Evolutionary conservation across 306 rosid species (phyloP), one percentile per base, ranked within the genome.

Genomic region (Malus fusca): DNA sequence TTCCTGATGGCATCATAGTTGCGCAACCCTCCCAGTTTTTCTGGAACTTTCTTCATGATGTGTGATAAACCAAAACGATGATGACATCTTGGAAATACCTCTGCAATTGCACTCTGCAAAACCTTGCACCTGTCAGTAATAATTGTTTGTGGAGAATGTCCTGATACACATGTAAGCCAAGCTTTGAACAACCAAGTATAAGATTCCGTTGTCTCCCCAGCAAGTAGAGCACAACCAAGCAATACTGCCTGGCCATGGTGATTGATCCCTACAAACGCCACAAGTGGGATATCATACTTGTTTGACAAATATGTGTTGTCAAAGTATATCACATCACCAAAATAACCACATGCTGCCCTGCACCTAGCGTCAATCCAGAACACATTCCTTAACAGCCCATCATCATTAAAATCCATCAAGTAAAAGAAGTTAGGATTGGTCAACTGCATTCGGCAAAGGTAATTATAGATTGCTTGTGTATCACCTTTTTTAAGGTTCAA

Each of bases 351-450:
- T 0, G 97, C 93, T 75, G 92, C 98, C 82, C 88, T 88, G 31
- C 96, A 88, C 80, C 96, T 87, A 22, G 90, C 87, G 75, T 94
- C 97, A 60, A 83, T 86, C 98, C 98, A 94, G 74, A 94, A 84
- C 65, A 77, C 91, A 84, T 94, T 94, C 78, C 95, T 88, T 77
- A 94, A 76, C 69, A 82, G 84, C 46, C 98, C 97, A 73, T 94
- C 96, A 1, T 91, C 94, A 64, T 87, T 88, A 79, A 94, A 81
- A 87, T 94, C 98, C 97, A 88, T 90, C 87, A 85, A 84, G 91
- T 94, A 91, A 80, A 90, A 94, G 91, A 94, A 94, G 84, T 91
- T 90, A 25, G 96, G 89, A 78, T 91, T 94, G 59, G 96, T 92
- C 85, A 94, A 75, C 64, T 94, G 95, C 97, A 94, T 90, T 15